phyloP scores from a whole-genome alignment of 495 filamentous ascomycete species.

The Hypoxylon subgilvum region DNA sequence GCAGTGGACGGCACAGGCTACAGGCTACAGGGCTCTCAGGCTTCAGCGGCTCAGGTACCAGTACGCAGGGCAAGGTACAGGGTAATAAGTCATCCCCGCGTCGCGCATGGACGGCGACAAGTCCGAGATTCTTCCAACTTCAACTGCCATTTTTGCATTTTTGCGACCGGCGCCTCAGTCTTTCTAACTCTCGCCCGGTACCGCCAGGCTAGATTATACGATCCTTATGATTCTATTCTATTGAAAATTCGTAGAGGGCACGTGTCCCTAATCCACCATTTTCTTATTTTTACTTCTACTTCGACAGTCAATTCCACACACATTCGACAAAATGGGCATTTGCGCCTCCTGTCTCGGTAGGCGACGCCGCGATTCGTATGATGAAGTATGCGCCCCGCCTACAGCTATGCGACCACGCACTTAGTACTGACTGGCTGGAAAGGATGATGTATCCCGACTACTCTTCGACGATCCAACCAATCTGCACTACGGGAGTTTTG shows the following conservation, averaged over 20 bases:
- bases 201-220: slow-evolving; percentile 44
- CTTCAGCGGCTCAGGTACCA: too few relatives aligned
- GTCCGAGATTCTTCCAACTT: slow-evolving; percentile 37
- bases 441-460: slow-evolving; percentile 60
- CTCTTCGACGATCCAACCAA: slow-evolving; percentile 61
- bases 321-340: slow-evolving; percentile 48
- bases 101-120: slow-evolving; percentile 13
- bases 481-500: slow-evolving; percentile 62
- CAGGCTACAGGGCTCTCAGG: too few relatives aligned
- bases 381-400: slow-evolving; percentile 44
- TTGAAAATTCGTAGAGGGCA: slow-evolving; percentile 26
- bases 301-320: slow-evolving; percentile 2
- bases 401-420: neutral
- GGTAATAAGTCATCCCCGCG: neutral
- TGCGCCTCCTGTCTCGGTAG: slow-evolving; percentile 55
- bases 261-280: slow-evolving; percentile 27
- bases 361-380: slow-evolving; percentile 48
- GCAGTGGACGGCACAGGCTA: too few relatives aligned
- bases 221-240: slow-evolving; percentile 42
- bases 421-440: slow-evolving; percentile 5
- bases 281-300: too few relatives aligned
- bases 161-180: slow-evolving; percentile 31
- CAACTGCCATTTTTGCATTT: slow-evolving; percentile 28
- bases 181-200: slow-evolving; percentile 45
- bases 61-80: too few relatives aligned